Evolutionary conservation across 306 rosid species (phyloP).

Genomic region (Gynostemma pentaphyllum): DNA sequence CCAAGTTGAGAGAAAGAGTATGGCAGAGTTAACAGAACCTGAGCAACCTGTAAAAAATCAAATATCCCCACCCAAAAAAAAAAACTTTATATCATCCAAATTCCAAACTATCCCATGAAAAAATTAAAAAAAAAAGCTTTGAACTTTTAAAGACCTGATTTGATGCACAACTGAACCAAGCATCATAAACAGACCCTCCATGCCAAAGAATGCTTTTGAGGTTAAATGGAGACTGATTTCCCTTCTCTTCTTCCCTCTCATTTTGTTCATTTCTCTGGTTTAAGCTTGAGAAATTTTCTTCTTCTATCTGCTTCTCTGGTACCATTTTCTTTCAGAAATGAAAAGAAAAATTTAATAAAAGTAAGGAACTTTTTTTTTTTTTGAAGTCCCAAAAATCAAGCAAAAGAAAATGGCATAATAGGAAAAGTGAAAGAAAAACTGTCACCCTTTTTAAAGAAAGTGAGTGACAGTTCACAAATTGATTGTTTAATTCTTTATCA

Average conservation of each 20-base stretch:
- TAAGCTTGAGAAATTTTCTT: conserved; percentile 40
- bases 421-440: conserved; percentile 15
- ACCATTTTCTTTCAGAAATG: conserved; percentile 32
- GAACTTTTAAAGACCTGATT: conserved; percentile 54
- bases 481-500: conserved; percentile 13
- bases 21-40: conserved; percentile 84
- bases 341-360: conserved; percentile 2
- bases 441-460: conserved; percentile 8
- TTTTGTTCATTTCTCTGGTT: conserved; percentile 34
- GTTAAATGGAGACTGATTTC: conserved; percentile 25
- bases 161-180: conserved; percentile 97
- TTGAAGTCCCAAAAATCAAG: conserved; percentile 3
- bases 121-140: neutral
- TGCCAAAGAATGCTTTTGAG: conserved; percentile 64
- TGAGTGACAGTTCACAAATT: conserved; percentile 21
- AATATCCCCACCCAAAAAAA: neutral
- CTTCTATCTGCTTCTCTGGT: conserved; percentile 58
- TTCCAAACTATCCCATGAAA: too few relatives aligned
- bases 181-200: conserved; percentile 92
- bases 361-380: neutral
- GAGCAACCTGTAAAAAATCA: conserved; percentile 60
- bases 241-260: conserved; percentile 43
- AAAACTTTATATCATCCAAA: neutral
- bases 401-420: conserved; percentile 11
- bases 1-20: conserved; percentile 86